Base-by-base conservation (phyloP, 257 asterid species). In the Solanum bukasovii region DNA sequence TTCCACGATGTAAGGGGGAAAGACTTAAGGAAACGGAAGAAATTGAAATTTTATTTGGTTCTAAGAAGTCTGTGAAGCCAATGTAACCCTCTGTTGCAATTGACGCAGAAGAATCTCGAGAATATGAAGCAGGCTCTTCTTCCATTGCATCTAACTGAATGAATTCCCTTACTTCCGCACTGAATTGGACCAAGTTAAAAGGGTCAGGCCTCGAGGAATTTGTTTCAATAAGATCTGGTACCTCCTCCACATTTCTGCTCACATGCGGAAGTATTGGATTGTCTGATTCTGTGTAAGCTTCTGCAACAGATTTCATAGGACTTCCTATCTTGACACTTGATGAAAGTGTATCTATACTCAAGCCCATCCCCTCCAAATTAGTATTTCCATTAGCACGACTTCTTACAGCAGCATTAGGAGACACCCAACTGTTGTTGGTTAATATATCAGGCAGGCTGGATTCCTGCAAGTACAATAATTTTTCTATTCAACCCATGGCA, bases 381-480 rank as follows among this genome's bases (percentile, higher is more conserved):
- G 73, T 46, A 81, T 18, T 81, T 46, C 85, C 83, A 44, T 73
- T 86, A 49, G 84, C 74, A 21, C 94, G 94, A 89, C 96, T 94
- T 93, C 98, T 94, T 81, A 98, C 93, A 78, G 89, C 88, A 16
- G 95, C 93, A 74, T 93, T 94, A 65, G 98, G 98, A 88, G 98
- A 93, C 90, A 96, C 93, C 99, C 96, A 93, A 88, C 95, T 94
- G 86, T 93, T 96, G 89, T 94, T 98, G 1, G 96, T 91, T 79
- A 95, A 94, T 88, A 93, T 90, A 88, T 95, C 97, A 23, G 99
- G 98, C 70, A 97, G 98, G 92, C 99, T 97, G 98, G 85, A 81
- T 81, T 81, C 85, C 85, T 81, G 85, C 85, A 81, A 31, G 68
- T 46, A 46, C 85, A 18, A 29, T 9, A 81, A 20, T 81, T 79